A percentile compares a stretch with the other conserved stretches of the same genome.
Evolutionary conservation across 768 basidiomycete genomes (phyloP).

Genomic region (Lentinula boryana): DNA sequence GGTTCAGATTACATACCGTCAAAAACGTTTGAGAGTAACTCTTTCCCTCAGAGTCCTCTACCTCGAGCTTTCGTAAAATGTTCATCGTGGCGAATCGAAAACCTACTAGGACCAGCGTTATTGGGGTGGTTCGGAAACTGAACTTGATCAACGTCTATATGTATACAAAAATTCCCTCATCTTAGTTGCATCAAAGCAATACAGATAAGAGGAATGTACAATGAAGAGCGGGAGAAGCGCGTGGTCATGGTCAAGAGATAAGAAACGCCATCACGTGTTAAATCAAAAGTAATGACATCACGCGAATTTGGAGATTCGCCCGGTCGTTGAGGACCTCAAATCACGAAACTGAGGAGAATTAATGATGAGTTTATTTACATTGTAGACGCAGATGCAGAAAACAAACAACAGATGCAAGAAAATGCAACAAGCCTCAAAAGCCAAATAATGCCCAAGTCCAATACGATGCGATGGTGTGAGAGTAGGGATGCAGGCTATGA

Average conservation of each 20-base stretch:
- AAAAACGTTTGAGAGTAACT: constrained; percentile 6
- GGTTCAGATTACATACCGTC: background rate
- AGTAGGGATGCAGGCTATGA: background rate
- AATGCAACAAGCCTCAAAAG: background rate
- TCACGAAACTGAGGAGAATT: too few relatives aligned
- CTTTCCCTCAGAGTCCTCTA: background rate
- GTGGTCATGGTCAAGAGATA: background rate
- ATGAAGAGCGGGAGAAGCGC: background rate
- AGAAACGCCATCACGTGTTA: constrained; percentile 2
- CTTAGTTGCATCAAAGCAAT: background rate
- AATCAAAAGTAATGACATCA: background rate
- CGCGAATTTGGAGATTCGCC: background rate
- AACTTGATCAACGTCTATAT: background rate
- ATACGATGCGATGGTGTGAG: background rate
- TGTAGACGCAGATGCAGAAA: background rate
- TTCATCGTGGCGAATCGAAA: background rate
- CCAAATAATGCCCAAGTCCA: background rate
- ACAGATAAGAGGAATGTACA: background rate
- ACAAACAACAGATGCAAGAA: background rate
- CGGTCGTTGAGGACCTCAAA: too few relatives aligned
- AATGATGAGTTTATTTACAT: background rate
- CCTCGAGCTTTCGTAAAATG: constrained; percentile 4
- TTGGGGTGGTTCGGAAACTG: background rate
- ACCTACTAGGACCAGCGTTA: background rate
- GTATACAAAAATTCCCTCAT: background rate